Conservation (phyloP, 2,329 filamentous ascomycete genomes). For the Pyrenophora seminiperda region DNA sequence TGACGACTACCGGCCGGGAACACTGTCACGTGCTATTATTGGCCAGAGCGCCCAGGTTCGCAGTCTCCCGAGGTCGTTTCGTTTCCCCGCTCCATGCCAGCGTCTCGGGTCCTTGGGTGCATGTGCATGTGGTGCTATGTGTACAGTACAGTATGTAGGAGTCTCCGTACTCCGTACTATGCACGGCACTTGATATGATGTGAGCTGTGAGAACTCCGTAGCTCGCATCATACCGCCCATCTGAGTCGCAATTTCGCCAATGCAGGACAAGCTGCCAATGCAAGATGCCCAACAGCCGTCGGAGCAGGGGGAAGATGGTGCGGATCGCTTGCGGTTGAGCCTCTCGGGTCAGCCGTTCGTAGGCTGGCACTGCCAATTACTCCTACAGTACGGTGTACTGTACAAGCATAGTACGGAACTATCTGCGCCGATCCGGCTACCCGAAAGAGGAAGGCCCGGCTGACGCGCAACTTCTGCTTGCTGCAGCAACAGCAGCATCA, state of each 20-base stretch:
- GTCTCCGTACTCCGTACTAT: no score
- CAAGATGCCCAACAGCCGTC: constrained; percentile 9
- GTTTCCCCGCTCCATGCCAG: neutral
- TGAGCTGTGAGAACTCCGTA: no score
- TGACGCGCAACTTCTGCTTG: neutral
- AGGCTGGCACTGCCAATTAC: no score
- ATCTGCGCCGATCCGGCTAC: constrained; percentile 7
- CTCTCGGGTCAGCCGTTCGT: constrained; percentile 7
- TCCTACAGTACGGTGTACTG: no score
- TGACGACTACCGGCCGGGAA: constrained; percentile 13
- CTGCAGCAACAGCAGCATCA: neutral
- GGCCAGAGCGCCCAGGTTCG: neutral
- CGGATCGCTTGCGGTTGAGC: constrained; percentile 1
- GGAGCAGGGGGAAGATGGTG: constrained; percentile 8
- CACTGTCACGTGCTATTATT: neutral
- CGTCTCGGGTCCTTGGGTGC: no score
- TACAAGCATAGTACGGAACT: no score
- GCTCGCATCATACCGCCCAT: no score
- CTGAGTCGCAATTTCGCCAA: constrained; percentile 4
- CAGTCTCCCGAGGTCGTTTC: neutral
- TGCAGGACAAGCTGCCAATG: constrained; percentile 14
- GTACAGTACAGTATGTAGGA: no score
- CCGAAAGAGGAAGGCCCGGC: constrained; percentile 8
- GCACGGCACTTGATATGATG: no score
- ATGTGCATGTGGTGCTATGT: no score